Evolutionary conservation across 805 yeast species (phyloP).

Genomic region (Phaffomyces thermotolerans): DNA sequence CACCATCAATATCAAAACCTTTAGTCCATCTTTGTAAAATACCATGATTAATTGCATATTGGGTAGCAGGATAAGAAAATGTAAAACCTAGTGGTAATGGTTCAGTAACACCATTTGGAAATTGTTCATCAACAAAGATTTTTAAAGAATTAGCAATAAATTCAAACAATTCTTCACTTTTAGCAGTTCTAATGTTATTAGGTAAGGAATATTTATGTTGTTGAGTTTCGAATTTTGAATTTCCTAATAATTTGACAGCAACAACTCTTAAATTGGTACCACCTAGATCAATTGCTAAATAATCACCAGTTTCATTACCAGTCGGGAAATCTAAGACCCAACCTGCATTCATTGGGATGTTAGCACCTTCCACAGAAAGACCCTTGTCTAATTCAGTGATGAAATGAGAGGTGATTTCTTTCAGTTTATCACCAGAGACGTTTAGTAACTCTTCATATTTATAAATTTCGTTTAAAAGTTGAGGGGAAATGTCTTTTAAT

Average conservation of each 20-base stretch:
- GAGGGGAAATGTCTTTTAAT: constrained; percentile 49
- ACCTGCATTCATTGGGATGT: constrained; percentile 94
- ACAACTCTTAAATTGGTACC: constrained; percentile 96
- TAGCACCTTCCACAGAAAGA: constrained; percentile 64
- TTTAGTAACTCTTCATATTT: constrained; percentile 55
- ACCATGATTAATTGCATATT: constrained; percentile 78
- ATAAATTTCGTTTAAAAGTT: constrained; percentile 49
- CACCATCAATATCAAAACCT: constrained; percentile 90
- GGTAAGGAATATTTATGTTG: constrained; percentile 87
- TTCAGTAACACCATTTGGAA: constrained; percentile 58
- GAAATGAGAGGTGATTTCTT: constrained; percentile 67
- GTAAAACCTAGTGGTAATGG: constrained; percentile 87
- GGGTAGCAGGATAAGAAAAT: constrained; percentile 86
- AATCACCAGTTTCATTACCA: constrained; percentile 86
- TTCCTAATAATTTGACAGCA: constrained; percentile 75
- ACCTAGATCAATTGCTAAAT: constrained; percentile 90
- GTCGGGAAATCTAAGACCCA: constrained; percentile 95
- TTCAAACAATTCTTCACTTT: constrained; percentile 68
- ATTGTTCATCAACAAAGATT: constrained; percentile 56
- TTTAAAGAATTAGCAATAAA: constrained; percentile 81
- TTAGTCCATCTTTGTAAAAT: constrained; percentile 93
- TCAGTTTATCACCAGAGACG: constrained; percentile 53
- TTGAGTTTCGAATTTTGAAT: constrained; percentile 74
- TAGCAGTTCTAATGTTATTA: constrained; percentile 66
- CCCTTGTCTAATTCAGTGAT: constrained; percentile 77